phyloP scores from a whole-genome alignment of 2,329 filamentous ascomycete genomes.

The Elsinoe batatas region DNA sequence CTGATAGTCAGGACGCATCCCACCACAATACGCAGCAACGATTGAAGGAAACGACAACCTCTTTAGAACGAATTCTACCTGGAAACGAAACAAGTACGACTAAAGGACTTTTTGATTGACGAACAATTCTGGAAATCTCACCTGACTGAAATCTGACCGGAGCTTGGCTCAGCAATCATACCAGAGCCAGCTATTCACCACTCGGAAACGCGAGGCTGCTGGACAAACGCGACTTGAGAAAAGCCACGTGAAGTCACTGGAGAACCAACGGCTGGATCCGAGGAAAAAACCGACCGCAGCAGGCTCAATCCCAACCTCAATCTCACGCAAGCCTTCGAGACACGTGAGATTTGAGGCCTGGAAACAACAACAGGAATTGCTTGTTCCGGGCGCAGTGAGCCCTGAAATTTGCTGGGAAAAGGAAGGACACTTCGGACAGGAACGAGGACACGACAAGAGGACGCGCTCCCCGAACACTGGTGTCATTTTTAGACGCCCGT shows the following conservation, averaged over 20 bases:
- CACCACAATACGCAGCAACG: too few relatives aligned
- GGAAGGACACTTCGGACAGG: constrained; percentile 15
- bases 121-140: constrained; percentile 6
- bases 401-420: constrained; percentile 10
- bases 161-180: not conserved
- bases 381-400: constrained; percentile 6
- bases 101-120: not conserved
- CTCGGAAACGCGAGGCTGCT: not conserved
- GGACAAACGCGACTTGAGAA: not conserved
- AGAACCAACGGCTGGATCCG: not conserved
- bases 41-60: not conserved
- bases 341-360: constrained; percentile 5
- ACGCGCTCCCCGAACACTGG: constrained; percentile 14
- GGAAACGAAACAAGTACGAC: not conserved
- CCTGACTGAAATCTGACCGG: not conserved
- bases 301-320: not conserved
- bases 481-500: constrained; percentile 16
- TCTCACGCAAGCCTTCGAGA: constrained; percentile 1
- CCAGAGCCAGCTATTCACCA: constrained; percentile 1
- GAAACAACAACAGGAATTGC: constrained; percentile 9
- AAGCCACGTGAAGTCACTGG: not conserved
- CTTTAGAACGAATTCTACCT: not conserved
- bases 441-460: constrained; percentile 31
- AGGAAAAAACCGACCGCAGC: not conserved
- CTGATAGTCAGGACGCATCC: too few relatives aligned